A percentile compares a stretch with the other conserved stretches of the same genome.
These are phyloP conservation scores for Paratrypanosoma confusum DNA, from an alignment of 208 protist species.

Conservation along the genomic window DNA sequence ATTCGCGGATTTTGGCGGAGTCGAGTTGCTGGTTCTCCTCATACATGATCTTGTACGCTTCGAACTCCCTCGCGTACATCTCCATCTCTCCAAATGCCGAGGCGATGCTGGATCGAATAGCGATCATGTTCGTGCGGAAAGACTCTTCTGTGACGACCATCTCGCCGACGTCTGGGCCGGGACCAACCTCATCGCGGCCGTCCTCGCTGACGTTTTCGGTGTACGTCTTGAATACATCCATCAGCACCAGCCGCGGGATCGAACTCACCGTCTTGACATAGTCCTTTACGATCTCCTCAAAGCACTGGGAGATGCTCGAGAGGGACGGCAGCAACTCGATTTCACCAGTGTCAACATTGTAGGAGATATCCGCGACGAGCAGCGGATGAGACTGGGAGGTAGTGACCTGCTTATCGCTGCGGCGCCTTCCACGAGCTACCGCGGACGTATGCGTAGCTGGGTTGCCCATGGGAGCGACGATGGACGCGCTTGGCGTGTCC, in stretches of 20 bases:
- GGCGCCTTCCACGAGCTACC: neutral
- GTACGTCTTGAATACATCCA: slow-evolving; percentile 87
- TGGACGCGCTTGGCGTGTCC: no score
- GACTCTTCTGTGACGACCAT: slow-evolving; percentile 84
- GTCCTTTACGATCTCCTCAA: slow-evolving; percentile 83
- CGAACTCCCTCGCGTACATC: slow-evolving; percentile 69
- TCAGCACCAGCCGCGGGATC: slow-evolving; percentile 70
- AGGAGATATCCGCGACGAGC: slow-evolving; percentile 72
- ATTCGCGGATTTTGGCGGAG: slow-evolving; percentile 33
- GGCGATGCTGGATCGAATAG: slow-evolving; percentile 58
- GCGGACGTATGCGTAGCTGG: no score
- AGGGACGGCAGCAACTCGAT: slow-evolving; percentile 69
- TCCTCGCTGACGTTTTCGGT: slow-evolving; percentile 59
- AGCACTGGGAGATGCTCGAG: slow-evolving; percentile 49
- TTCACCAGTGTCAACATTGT: slow-evolving; percentile 44
- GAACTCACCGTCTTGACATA: slow-evolving; percentile 83
- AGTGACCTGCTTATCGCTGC: slow-evolving; percentile 14
- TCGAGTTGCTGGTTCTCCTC: slow-evolving; percentile 73
- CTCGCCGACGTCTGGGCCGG: slow-evolving; percentile 79
- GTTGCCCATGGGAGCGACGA: no score
- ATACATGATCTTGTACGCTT: slow-evolving; percentile 83
- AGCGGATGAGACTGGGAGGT: slow-evolving; percentile 28
- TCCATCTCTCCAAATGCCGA: slow-evolving; percentile 68
- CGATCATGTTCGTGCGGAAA: slow-evolving; percentile 68
- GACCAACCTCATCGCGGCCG: slow-evolving; percentile 29